Evolutionary conservation across 1,284 basidiomycete genomes (phyloP), one percentile per base, ranked within the genome.

Genomic region (Salmacisia buchloeana): DNA sequence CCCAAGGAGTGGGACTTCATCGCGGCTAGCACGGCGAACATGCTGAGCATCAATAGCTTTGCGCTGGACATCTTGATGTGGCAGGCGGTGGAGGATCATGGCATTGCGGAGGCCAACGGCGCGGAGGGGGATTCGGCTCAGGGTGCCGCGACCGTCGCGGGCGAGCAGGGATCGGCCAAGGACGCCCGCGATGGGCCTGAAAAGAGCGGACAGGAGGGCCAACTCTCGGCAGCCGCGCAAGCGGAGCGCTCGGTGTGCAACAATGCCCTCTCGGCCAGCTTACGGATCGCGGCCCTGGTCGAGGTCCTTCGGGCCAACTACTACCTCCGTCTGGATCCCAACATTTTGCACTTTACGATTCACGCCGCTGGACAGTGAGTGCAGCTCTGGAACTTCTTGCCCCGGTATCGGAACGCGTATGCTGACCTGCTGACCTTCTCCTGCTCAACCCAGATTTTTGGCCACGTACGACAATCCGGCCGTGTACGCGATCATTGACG

Each of bases 1-100:
- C 87, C 89, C 59, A 85, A 86, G 2, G 85, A 88, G 65, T 94
- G 92, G 92, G 90, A 92, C 74, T 96, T 94, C 74, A 86, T 92
- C 36, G 88, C 89, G 49, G 91, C 86, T 1, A 86, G 89, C 31
- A 85, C 85, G 36, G 86, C 87, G 2, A 87, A 90, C 72, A 87
- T 89, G 21, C 90, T 88, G 72, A 92, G 96, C 78, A 88, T 91
- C 54, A 89, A 88, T 41, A 93, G 90, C 77, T 92, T 96, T 81
- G 86, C 90, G 70, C 87, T 93, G 85, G 94, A 92, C 82, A 76
- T 84, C 49, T 71, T 81, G 7, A 71, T 81, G 25, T 75, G 81
- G 59, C 73, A 77, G 2, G 80, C 81, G 0, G 71, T 94, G 64
- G 88, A 91, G 69, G 91, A 94, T 71, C 91, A 86, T 77, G 91